Percentiles rank a stretch among this genome's conserved stretches.
These are phyloP conservation scores for Suhomyces atakaporum DNA, from an alignment of 1,139 yeast species.

Conservation along the genomic window DNA sequence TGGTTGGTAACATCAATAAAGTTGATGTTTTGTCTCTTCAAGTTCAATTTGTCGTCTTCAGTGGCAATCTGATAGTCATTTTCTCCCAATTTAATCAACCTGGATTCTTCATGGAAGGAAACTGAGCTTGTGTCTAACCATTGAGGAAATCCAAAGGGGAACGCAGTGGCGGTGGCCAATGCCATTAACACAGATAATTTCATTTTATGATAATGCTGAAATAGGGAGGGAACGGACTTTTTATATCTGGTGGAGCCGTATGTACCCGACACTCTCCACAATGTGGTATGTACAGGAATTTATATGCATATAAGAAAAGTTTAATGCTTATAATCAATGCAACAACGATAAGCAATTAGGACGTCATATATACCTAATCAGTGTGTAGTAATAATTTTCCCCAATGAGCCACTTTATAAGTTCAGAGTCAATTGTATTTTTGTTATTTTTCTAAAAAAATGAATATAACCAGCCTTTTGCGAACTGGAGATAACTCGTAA, in stretches of 20 bases:
- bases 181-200: constrained; percentile 7
- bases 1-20: constrained; percentile 73
- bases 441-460: neutral
- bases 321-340: too few species aligned
- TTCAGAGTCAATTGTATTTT: neutral
- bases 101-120: constrained; percentile 3
- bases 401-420: too few species aligned
- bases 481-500: too few species aligned
- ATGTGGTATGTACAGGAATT: neutral
- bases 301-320: too few species aligned
- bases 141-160: constrained; percentile 6
- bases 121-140: constrained; percentile 1
- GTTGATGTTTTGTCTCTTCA: constrained; percentile 54
- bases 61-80: constrained; percentile 42
- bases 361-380: too few species aligned
- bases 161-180: constrained; percentile 7
- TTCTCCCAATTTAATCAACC: constrained; percentile 44
- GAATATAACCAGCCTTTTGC: too few species aligned
- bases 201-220: constrained; percentile 1
- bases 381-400: too few species aligned
- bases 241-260: neutral
- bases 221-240: neutral
- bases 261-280: neutral
- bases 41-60: constrained; percentile 57
- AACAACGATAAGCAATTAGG: too few species aligned